Evolutionary conservation across 176 grass and related monocot genomes (phyloP), one percentile per base, ranked within the genome.

Genomic region (Juncus inflexus): DNA sequence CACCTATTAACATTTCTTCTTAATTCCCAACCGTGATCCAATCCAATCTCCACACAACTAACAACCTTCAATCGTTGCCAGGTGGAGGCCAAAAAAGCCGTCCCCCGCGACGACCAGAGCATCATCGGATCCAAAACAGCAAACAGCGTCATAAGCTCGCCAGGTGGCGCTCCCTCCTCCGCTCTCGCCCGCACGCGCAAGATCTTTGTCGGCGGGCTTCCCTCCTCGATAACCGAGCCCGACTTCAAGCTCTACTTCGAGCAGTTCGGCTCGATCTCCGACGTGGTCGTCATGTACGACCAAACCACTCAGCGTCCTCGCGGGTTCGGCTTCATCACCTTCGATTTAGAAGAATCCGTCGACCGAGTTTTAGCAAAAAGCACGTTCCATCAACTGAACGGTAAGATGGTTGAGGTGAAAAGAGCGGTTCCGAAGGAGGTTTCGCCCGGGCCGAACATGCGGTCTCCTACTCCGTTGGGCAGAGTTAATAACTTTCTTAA

Each of bases 251-350:
- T 83, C 61, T 96, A 96, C 37, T 96, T 96, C 66, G 84, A 96
- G 69, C 87, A 96, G 61, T 96, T 96, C 13, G 91, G 91, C 11
- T 75, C 78, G 49, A 86, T 91, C 66, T 87, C 84, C 8, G 91
- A 96, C 67, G 91, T 91, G 11, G 91, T 96, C 15, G 87, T 96
- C 41, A 96, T 96, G 91, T 96, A 96, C 12, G 91, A 96, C 76
- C 87, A 96, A 66, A 96, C 81, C 63, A 96, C 87, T 0, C 91
- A 91, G 58, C 83, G 91, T 69, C 91, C 91, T 19, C 86, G 91
- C 69, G 91, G 91, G 11, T 96, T 96, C 16, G 91, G 91, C 39
- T 96, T 96, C 79, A 96, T 96, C 78, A 96, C 91, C 41, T 96
- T 80, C 83, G 91, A 96, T 61, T 90, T 87, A 2, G 91, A 96